Evolutionary conservation across 148 eudicot genomes (phyloP), one percentile per base, ranked within the genome.

Genomic region (Cornus controversa): DNA sequence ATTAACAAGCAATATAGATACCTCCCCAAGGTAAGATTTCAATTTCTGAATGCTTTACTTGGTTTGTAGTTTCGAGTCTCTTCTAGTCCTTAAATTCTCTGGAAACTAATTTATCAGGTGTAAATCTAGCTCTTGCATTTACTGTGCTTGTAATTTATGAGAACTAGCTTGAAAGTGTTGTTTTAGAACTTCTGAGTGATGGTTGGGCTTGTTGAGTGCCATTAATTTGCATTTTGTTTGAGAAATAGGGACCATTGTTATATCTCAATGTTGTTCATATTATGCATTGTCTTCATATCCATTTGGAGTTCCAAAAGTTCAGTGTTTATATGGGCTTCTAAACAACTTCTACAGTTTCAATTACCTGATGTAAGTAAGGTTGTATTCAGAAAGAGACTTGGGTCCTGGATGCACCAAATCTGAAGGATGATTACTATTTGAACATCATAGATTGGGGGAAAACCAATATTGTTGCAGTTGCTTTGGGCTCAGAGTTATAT

Each of bases 371-470:
- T 16, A 18, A 34, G 36, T 34, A 58, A 57, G 34, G 37, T 4
- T 6, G 45, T 40, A 4, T 26, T 22, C 80, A 85, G 88, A 45
- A 62, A 11, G 83, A 77, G 64, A 63, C 67, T 27, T 34, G 40
- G 5, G n/a, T 70, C 14, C 47, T 86, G 34, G 84, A 83, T 77
- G 89, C 89, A 5, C 86, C 85, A 0, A 16, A 23, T 7, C 10
- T 86, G 9, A 75, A 9, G 67, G 80, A 84, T 54, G 86, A 86
- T 74, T 86, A 50, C 79, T 83, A 86, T 50, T 31, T 73, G 79
- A 81, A 79, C 64, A 37, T 84, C 29, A 69, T 86, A 76, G 89
- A 86, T 65, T 86, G 89, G 89, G 89, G 89, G 23, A 83, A 80
- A 45, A 74, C 20, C 57, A 86, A 86, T 64, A 27, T 81, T 28